Percentiles rank a stretch among this genome's conserved stretches.
phyloP scores from a whole-genome alignment of 192 early-diverging fungal species.

The Rhizophagus prolifer region DNA sequence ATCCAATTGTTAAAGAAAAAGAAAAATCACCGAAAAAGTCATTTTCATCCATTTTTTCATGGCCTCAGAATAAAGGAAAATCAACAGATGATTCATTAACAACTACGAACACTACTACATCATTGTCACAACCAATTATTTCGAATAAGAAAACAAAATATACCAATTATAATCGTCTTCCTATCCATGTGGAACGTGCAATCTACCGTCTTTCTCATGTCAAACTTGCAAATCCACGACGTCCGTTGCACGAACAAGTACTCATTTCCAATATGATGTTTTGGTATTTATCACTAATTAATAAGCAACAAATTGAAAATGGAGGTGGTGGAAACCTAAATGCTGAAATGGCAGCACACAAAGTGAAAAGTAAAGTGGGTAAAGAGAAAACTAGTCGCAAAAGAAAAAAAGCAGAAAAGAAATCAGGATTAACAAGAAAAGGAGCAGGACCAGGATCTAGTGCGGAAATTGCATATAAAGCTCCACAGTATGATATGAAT shows the following conservation, averaged over 20 bases:
- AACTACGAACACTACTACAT: conserved; percentile 12
- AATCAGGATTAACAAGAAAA: not conserved
- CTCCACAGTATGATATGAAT: conserved; percentile 25
- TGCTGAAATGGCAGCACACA: conserved; percentile 13
- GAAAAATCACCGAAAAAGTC: not conserved
- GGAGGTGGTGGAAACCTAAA: conserved; percentile 13
- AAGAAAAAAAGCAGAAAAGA: conserved; percentile 23
- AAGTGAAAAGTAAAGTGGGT: conserved; percentile 27
- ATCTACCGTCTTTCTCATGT: conserved; percentile 73
- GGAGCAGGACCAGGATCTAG: not conserved
- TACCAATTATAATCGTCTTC: conserved; percentile 58
- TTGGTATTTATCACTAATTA: conserved; percentile 76
- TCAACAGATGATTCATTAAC: conserved; percentile 29
- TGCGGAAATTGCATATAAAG: conserved; percentile 26
- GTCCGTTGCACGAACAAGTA: conserved; percentile 73
- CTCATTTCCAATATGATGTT: conserved; percentile 80
- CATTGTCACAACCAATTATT: conserved; percentile 14
- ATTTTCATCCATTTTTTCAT: conserved; percentile 41
- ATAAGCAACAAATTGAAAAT: conserved; percentile 46
- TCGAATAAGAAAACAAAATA: conserved; percentile 51
- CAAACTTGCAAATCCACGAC: conserved; percentile 73
- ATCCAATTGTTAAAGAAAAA: conserved; percentile 7
- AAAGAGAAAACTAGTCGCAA: conserved; percentile 9
- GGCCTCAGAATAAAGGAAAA: conserved; percentile 36
- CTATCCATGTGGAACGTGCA: conserved; percentile 76